These are phyloP conservation scores for Sicyos baderoa DNA, from an alignment of 306 rosid genomes.

Conservation along the genomic window DNA sequence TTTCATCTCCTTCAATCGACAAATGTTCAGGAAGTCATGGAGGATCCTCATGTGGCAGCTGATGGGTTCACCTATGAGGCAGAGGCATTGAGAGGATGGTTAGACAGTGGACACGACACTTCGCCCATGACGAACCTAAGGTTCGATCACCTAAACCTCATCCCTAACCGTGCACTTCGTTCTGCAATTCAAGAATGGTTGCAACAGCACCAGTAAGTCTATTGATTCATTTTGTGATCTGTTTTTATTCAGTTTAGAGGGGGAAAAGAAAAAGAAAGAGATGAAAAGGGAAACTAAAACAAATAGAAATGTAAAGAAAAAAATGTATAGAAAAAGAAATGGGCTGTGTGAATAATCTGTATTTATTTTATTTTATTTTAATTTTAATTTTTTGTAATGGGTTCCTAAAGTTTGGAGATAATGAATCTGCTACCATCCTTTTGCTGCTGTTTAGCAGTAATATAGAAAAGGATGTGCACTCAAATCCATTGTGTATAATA, in stretches of 20 bases:
- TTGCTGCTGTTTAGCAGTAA: not conserved
- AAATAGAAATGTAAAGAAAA: not conserved
- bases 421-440: conserved; percentile 18
- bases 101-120: too few relatives aligned
- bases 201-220: conserved; percentile 26
- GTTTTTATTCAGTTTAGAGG: too few relatives aligned
- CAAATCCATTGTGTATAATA: not conserved
- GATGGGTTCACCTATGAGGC: too few relatives aligned
- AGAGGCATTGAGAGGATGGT: too few relatives aligned
- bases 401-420: conserved; percentile 2
- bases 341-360: not conserved
- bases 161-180: conserved; percentile 66
- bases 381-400: not conserved
- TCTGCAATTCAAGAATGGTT: conserved; percentile 81
- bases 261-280: not conserved
- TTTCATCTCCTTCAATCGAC: too few relatives aligned
- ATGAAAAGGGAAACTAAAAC: not conserved
- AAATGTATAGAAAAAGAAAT: not conserved
- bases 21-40: too few relatives aligned
- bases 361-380: too few relatives aligned
- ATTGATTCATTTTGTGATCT: conserved; percentile 5
- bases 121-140: too few relatives aligned
- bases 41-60: too few relatives aligned
- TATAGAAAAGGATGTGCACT: not conserved
- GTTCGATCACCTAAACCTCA: conserved; percentile 26